Percentiles rank a stretch among this genome's conserved stretches.
Conservation (phyloP, 305 asterid genomes). For the Solanum hybrid region DNA sequence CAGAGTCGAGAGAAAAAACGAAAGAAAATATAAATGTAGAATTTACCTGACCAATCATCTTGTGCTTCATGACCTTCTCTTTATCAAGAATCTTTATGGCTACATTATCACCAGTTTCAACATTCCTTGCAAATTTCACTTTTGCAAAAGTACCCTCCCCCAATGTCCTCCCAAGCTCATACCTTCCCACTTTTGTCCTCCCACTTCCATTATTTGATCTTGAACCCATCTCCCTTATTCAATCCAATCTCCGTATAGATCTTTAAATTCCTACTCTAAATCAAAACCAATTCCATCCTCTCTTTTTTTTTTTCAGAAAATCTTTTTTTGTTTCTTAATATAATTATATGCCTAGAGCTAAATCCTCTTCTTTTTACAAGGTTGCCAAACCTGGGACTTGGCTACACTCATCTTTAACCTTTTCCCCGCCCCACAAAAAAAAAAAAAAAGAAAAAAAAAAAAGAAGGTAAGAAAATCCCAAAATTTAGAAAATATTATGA, state of each 20-base stretch:
- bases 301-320: not conserved
- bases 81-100: constrained; percentile 97
- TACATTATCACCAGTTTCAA: constrained; percentile 71
- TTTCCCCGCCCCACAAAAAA: not conserved
- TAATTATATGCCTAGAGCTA: constrained; percentile 9
- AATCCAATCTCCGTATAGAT: not conserved
- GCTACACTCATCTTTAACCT: constrained; percentile 35
- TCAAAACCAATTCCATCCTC: constrained; percentile 39
- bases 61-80: constrained; percentile 86
- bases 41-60: constrained; percentile 83
- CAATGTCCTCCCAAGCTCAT: constrained; percentile 83
- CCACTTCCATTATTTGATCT: constrained; percentile 35
- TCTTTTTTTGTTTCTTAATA: not conserved
- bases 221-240: constrained; percentile 28
- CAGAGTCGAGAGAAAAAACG: not conserved
- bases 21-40: not conserved
- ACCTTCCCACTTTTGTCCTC: constrained; percentile 79
- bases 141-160: constrained; percentile 95
- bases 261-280: constrained; percentile 4
- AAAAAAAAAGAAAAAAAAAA: not conserved
- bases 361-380: constrained; percentile 92
- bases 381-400: constrained; percentile 98
- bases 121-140: constrained; percentile 88
- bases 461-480: not conserved
- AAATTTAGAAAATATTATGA: not conserved